Evolutionary conservation across 2,329 filamentous ascomycete genomes (phyloP).

Genomic region (Purpureocillium takamizusanense): DNA sequence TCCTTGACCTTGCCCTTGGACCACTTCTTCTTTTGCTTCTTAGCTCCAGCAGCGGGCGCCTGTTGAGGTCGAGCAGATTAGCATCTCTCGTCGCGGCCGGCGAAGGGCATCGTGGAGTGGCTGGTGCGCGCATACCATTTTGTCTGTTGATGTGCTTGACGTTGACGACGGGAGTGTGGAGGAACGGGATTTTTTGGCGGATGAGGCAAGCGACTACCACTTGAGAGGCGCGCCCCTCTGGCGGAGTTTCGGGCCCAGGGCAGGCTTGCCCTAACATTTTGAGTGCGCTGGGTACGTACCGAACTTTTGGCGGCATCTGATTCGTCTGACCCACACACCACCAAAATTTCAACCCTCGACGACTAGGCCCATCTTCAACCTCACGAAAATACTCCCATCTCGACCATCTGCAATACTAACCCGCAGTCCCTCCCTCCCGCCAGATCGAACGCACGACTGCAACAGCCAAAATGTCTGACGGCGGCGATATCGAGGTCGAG

Average conservation of each 20-base stretch:
- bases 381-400: slow-evolving; percentile 26
- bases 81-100: background rate
- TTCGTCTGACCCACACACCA: slow-evolving; percentile 25
- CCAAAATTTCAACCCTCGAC: slow-evolving; percentile 26
- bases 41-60: slow-evolving; percentile 37
- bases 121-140: slow-evolving; percentile 28
- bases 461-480: slow-evolving; percentile 76
- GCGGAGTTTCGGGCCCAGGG: slow-evolving; percentile 25
- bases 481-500: slow-evolving; percentile 89
- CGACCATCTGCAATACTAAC: slow-evolving; percentile 29
- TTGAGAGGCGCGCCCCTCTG: slow-evolving; percentile 12
- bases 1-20: slow-evolving; percentile 81
- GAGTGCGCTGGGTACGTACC: slow-evolving; percentile 18
- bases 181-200: slow-evolving; percentile 20
- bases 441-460: slow-evolving; percentile 27
- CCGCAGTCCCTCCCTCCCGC: slow-evolving; percentile 22
- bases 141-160: slow-evolving; percentile 30
- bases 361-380: slow-evolving; percentile 23
- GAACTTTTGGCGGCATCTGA: slow-evolving; percentile 18
- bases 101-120: slow-evolving; percentile 3
- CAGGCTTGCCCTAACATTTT: slow-evolving; percentile 31
- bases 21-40: slow-evolving; percentile 46
- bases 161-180: slow-evolving; percentile 28
- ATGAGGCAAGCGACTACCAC: slow-evolving; percentile 18
- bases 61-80: slow-evolving; percentile 10